These are phyloP conservation scores for Gymnopus androsaceus DNA, from an alignment of 1,284 basidiomycete genomes.

Conservation along the genomic window DNA sequence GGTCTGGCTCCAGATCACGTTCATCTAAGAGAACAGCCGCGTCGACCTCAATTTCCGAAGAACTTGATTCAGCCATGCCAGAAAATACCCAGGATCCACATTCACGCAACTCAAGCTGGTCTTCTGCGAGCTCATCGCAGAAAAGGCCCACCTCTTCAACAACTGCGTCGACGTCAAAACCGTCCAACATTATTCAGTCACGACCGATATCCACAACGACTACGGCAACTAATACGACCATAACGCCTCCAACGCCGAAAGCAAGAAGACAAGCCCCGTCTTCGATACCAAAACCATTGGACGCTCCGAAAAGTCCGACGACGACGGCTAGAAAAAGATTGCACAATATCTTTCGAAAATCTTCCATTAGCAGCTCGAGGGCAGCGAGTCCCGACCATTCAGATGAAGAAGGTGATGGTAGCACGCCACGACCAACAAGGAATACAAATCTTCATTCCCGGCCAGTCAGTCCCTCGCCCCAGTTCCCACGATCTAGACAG, in stretches of 20 bases:
- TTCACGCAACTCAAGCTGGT: slow-evolving; percentile 23
- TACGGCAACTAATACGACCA: slow-evolving; percentile 57
- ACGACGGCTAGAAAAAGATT: slow-evolving; percentile 40
- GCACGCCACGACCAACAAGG: slow-evolving; percentile 1
- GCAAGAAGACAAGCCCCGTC: slow-evolving; percentile 32
- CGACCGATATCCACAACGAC: slow-evolving; percentile 67
- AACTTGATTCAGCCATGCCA: slow-evolving; percentile 18
- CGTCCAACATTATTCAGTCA: slow-evolving; percentile 50
- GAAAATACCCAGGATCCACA: slow-evolving; percentile 25
- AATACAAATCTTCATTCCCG: neutral
- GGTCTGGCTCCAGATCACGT: slow-evolving; percentile 53
- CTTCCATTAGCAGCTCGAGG: neutral
- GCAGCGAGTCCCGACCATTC: slow-evolving; percentile 7
- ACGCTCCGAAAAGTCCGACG: slow-evolving; percentile 31
- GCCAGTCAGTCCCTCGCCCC: slow-evolving; percentile 16
- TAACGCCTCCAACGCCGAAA: slow-evolving; percentile 54
- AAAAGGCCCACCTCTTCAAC: slow-evolving; percentile 13
- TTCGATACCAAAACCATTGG: slow-evolving; percentile 22
- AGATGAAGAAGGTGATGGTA: slow-evolving; percentile 6
- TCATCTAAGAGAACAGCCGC: slow-evolving; percentile 39
- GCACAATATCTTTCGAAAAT: slow-evolving; percentile 45
- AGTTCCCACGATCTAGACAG: slow-evolving; percentile 7
- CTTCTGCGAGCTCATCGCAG: slow-evolving; percentile 15
- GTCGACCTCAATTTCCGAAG: slow-evolving; percentile 22
- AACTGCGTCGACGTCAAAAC: slow-evolving; percentile 41